Conservation (phyloP, 1,284 basidiomycete species). For the Tylopilus microsporus region DNA sequence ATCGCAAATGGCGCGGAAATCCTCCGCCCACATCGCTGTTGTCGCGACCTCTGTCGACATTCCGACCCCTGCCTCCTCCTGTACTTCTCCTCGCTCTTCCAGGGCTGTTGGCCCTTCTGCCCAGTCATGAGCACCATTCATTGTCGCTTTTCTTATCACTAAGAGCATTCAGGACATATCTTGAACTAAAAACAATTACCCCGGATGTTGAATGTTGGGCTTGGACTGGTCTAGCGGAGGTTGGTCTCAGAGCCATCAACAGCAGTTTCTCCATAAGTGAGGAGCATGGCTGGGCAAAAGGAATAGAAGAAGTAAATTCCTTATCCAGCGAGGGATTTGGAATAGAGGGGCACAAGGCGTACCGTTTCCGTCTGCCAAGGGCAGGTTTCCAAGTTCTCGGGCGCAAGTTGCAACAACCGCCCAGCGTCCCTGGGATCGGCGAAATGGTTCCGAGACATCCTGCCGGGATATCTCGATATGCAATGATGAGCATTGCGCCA, state of each 20-base stretch:
- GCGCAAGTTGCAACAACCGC: not conserved
- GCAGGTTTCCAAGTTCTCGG: not conserved
- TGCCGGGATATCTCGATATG: not conserved
- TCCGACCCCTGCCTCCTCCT: constrained; percentile 41
- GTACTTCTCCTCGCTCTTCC: constrained; percentile 59
- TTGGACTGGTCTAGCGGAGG: constrained; percentile 61
- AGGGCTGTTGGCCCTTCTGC: constrained; percentile 54
- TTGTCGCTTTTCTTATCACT: constrained; percentile 54
- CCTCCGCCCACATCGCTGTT: not conserved
- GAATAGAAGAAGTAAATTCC: constrained; percentile 42
- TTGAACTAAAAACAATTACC: constrained; percentile 46
- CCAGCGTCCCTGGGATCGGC: not conserved
- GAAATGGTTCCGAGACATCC: not conserved
- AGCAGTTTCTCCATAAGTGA: constrained; percentile 40
- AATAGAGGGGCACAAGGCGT: not conserved
- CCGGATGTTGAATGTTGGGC: constrained; percentile 61
- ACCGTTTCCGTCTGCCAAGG: not conserved
- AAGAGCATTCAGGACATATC: constrained; percentile 50
- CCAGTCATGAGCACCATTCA: constrained; percentile 51
- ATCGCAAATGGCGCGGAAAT: not conserved
- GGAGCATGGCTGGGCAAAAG: constrained; percentile 42
- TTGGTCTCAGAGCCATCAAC: constrained; percentile 53
- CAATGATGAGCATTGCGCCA: too few relatives aligned
- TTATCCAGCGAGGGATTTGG: not conserved
- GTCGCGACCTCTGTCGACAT: constrained; percentile 1